phyloP scores from a whole-genome alignment of 352 stramenopile species.

The Phytophthora aleatoria region DNA sequence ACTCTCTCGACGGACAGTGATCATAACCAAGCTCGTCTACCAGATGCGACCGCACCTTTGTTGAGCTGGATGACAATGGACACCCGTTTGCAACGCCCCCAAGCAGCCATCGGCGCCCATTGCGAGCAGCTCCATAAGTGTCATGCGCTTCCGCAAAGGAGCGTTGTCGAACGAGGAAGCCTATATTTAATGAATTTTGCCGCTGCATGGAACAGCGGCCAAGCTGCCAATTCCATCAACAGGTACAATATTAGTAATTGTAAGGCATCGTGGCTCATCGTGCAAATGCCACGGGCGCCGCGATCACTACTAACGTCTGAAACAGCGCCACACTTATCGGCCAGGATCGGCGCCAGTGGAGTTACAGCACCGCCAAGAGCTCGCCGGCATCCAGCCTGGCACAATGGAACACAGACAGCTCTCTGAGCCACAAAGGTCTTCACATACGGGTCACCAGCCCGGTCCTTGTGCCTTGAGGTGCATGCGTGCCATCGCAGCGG shows the following conservation, averaged over 20 bases:
- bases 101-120: background rate
- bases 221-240: background rate
- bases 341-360: background rate
- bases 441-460: slow-evolving; percentile 15
- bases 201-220: background rate
- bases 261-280: background rate
- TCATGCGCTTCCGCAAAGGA: background rate
- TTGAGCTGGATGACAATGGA: background rate
- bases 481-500: slow-evolving; percentile 17
- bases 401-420: slow-evolving; percentile 17
- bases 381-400: slow-evolving; percentile 12
- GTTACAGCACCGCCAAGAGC: background rate
- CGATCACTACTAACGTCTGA: slow-evolving; percentile 1
- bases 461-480: slow-evolving; percentile 10
- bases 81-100: slow-evolving; percentile 1
- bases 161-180: background rate
- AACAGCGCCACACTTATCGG: background rate
- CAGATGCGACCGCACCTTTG: slow-evolving; percentile 13
- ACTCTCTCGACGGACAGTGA: slow-evolving; percentile 6
- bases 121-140: background rate
- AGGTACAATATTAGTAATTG: background rate
- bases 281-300: background rate
- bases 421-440: slow-evolving; percentile 24
- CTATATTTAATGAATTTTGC: background rate
- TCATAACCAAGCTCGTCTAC: slow-evolving; percentile 10